Conservation (phyloP, 768 basidiomycete genomes). For the Mycena indigotica region DNA sequence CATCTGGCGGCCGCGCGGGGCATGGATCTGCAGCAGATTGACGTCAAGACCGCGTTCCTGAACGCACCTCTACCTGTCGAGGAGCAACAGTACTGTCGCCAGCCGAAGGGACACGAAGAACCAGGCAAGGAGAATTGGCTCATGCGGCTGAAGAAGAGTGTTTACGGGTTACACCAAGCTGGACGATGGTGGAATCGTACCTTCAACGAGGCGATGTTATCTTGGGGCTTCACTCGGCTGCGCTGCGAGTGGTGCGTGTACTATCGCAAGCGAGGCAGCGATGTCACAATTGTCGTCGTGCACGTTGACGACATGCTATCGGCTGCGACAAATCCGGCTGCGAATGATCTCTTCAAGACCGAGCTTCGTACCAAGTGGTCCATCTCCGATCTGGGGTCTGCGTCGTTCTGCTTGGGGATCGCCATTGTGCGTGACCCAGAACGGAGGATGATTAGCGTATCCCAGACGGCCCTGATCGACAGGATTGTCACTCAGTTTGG, state of each 20-base stretch:
- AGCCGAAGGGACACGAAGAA: conserved; percentile 33
- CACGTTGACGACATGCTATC: conserved; percentile 2
- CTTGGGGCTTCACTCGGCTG: conserved; percentile 1
- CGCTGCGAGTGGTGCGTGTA: conserved; percentile 38
- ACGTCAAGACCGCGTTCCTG: conserved; percentile 33
- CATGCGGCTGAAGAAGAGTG: conserved; percentile 9
- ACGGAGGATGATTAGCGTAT: conserved; percentile 21
- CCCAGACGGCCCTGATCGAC: conserved; percentile 35
- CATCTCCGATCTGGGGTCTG: not conserved
- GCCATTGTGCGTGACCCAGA: conserved; percentile 31
- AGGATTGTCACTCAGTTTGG: conserved; percentile 30
- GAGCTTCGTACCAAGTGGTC: not conserved
- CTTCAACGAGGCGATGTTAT: conserved; percentile 15
- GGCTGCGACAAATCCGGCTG: not conserved
- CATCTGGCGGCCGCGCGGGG: conserved; percentile 29
- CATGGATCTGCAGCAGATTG: conserved; percentile 34
- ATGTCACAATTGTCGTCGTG: no score
- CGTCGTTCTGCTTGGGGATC: conserved; percentile 34
- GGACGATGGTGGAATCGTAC: conserved; percentile 30
- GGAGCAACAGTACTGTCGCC: conserved; percentile 38
- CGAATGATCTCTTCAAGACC: not conserved
- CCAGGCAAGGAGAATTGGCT: conserved; percentile 19
- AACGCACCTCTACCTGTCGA: conserved; percentile 25
- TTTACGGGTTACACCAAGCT: conserved; percentile 18
- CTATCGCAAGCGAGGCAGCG: no score